Conservation (phyloP, 805 yeast genomes). For the Lipomyces mesembrius region DNA sequence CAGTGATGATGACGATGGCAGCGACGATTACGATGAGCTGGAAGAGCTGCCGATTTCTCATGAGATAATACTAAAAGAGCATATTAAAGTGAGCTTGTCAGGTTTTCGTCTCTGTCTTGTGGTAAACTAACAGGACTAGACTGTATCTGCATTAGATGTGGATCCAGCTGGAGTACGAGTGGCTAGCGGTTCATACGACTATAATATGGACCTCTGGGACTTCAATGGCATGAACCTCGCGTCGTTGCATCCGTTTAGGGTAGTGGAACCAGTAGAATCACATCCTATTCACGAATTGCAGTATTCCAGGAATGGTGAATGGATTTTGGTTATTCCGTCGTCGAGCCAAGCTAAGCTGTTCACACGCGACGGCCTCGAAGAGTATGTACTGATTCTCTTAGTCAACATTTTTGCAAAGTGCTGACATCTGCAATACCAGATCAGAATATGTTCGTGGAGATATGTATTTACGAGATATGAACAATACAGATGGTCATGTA, state of each 20-base stretch:
- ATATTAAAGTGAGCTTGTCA: slow-evolving; percentile 39
- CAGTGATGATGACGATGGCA: slow-evolving; percentile 35
- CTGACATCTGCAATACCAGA: slow-evolving; percentile 15
- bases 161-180: slow-evolving; percentile 43
- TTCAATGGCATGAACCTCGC: slow-evolving; percentile 46
- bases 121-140: slow-evolving; percentile 8
- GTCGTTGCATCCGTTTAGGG: slow-evolving; percentile 38
- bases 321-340: slow-evolving; percentile 40
- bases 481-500: slow-evolving; percentile 47
- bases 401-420: neutral
- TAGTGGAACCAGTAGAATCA: slow-evolving; percentile 41
- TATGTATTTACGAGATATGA: slow-evolving; percentile 46
- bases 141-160: slow-evolving; percentile 38
- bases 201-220: slow-evolving; percentile 44
- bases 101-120: neutral
- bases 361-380: slow-evolving; percentile 42
- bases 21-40: slow-evolving; percentile 43
- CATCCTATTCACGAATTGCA: slow-evolving; percentile 38
- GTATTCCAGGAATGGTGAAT: slow-evolving; percentile 37
- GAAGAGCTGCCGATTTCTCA: slow-evolving; percentile 49
- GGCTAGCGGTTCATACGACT: slow-evolving; percentile 42
- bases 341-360: slow-evolving; percentile 39
- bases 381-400: slow-evolving; percentile 10
- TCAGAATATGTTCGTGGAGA: slow-evolving; percentile 45
- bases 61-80: slow-evolving; percentile 39